Evolutionary conservation across 1,284 basidiomycete genomes (phyloP).

Genomic region (Leccinum subfulvum): DNA sequence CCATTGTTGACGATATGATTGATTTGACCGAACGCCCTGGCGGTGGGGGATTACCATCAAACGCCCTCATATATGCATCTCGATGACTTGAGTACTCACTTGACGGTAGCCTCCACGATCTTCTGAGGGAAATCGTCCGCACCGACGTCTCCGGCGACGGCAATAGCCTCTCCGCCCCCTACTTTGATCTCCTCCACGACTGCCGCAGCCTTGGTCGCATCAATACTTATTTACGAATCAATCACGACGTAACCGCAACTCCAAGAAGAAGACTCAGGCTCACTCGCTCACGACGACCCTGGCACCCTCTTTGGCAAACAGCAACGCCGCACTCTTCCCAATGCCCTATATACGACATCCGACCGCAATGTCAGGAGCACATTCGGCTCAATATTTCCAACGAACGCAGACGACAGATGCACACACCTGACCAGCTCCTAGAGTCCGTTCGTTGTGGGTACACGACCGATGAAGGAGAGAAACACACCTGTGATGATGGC

Average conservation of each 20-base stretch:
- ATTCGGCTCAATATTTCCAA: background rate
- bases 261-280: constrained; percentile 27
- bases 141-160: constrained; percentile 73
- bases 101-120: constrained; percentile 74
- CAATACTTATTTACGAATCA: constrained; percentile 47
- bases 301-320: constrained; percentile 84
- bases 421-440: constrained; percentile 72
- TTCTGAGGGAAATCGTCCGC: constrained; percentile 81
- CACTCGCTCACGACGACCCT: constrained; percentile 85
- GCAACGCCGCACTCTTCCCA: constrained; percentile 68
- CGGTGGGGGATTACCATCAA: background rate
- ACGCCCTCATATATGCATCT: background rate
- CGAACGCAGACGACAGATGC: constrained; percentile 3
- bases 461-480: background rate
- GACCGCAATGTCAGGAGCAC: background rate
- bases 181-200: constrained; percentile 77
- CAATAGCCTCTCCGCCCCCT: constrained; percentile 71
- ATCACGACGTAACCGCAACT: background rate
- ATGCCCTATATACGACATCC: constrained; percentile 53
- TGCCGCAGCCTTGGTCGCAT: constrained; percentile 58
- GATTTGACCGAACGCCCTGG: constrained; percentile 74
- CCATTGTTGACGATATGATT: constrained; percentile 88
- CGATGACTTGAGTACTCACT: constrained; percentile 43
- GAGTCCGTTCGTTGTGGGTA: background rate
- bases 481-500: constrained; percentile 79